A percentile compares a stretch with the other conserved stretches of the same genome.
These are phyloP conservation scores for Galerina marginata DNA, from an alignment of 768 basidiomycete genomes.

Conservation along the genomic window DNA sequence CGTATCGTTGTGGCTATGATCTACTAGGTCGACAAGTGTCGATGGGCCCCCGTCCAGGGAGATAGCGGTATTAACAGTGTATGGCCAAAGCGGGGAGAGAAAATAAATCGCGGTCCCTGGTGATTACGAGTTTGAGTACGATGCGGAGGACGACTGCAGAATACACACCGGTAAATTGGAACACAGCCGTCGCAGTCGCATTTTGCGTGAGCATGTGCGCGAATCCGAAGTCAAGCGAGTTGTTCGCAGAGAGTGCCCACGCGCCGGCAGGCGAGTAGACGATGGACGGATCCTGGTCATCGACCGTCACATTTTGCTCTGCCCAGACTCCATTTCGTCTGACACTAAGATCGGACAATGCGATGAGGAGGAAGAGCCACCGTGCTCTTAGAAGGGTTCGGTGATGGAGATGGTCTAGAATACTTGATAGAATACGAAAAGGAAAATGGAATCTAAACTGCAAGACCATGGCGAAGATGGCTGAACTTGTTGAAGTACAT, in stretches of 20 bases:
- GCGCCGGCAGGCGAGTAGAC: slow-evolving; percentile 35
- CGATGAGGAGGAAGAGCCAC: too few relatives aligned
- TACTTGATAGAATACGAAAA: too few relatives aligned
- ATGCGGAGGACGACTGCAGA: neutral
- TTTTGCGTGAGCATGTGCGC: slow-evolving; percentile 37
- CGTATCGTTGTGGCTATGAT: slow-evolving; percentile 35
- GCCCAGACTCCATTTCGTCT: neutral
- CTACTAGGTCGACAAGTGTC: slow-evolving; percentile 43
- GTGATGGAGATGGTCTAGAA: too few relatives aligned
- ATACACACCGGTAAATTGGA: slow-evolving; percentile 46
- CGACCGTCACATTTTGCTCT: slow-evolving; percentile 37
- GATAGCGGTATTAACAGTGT: slow-evolving; percentile 44
- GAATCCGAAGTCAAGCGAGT: slow-evolving; percentile 38
- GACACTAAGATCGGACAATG: too few relatives aligned
- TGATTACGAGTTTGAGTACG: neutral
- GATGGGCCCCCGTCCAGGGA: slow-evolving; percentile 41
- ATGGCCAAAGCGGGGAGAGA: slow-evolving; percentile 52
- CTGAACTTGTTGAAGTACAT: too few relatives aligned
- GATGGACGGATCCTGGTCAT: slow-evolving; percentile 37
- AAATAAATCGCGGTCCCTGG: slow-evolving; percentile 50
- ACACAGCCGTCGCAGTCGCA: slow-evolving; percentile 43
- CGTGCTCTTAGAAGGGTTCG: too few relatives aligned
- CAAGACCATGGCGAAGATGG: too few relatives aligned
- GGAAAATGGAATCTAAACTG: too few relatives aligned
- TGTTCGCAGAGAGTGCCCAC: slow-evolving; percentile 37